phyloP scores from a whole-genome alignment of 352 stramenopile species.

The Phytophthora litchii region DNA sequence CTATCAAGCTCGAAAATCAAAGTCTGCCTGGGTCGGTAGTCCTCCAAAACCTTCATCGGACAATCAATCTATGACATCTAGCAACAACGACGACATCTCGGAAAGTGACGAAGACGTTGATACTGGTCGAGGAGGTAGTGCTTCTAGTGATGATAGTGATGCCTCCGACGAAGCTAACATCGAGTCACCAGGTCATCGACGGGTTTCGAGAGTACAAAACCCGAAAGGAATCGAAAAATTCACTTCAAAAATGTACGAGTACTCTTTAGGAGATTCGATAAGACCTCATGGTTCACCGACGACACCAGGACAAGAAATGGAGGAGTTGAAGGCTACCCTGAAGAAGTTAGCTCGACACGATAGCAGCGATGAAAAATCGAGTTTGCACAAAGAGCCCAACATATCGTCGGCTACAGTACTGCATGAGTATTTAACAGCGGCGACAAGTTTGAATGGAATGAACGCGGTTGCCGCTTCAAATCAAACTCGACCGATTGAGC shows the following conservation, averaged over 20 bases:
- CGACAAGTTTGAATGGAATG: slow-evolving; percentile 20
- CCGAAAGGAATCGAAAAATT: background rate
- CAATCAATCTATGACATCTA: slow-evolving; percentile 14
- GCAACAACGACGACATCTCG: slow-evolving; percentile 17
- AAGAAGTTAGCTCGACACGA: slow-evolving; percentile 59
- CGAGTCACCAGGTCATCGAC: slow-evolving; percentile 5
- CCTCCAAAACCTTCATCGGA: slow-evolving; percentile 1
- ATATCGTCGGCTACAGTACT: slow-evolving; percentile 22
- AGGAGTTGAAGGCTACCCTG: slow-evolving; percentile 74
- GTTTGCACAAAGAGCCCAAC: slow-evolving; percentile 6
- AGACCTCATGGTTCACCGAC: slow-evolving; percentile 34
- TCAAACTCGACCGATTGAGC: slow-evolving; percentile 33
- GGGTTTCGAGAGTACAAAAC: slow-evolving; percentile 5
- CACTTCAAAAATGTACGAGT: slow-evolving; percentile 3
- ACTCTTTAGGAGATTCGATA: slow-evolving; percentile 20
- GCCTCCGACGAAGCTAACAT: slow-evolving; percentile 8
- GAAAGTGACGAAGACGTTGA: slow-evolving; percentile 11
- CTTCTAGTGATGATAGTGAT: slow-evolving; percentile 11
- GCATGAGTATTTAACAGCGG: slow-evolving; percentile 38
- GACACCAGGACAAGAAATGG: slow-evolving; percentile 61
- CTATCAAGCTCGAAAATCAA: slow-evolving; percentile 2
- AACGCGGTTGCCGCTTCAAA: slow-evolving; percentile 16
- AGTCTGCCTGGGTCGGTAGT: slow-evolving; percentile 7
- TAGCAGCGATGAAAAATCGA: slow-evolving; percentile 16
- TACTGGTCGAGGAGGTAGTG: slow-evolving; percentile 12